phyloP scores from a whole-genome alignment of 2,329 filamentous ascomycete species.

The Pseudofabraea citricarpa region DNA sequence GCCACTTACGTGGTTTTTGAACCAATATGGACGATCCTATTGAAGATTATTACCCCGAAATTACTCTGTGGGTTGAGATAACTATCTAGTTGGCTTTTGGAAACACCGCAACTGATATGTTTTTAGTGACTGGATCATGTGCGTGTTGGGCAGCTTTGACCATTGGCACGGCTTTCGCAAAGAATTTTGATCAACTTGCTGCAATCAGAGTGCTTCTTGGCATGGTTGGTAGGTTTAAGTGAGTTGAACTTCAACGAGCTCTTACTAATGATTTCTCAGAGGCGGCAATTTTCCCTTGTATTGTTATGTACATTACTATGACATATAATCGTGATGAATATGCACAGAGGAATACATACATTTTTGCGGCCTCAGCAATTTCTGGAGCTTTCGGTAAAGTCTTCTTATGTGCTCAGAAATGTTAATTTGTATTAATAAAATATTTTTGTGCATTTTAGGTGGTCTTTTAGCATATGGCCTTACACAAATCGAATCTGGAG shows the following conservation, averaged over 20 bases:
- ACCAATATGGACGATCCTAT: neutral
- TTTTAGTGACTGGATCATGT: constrained; percentile 1
- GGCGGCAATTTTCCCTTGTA: constrained; percentile 2
- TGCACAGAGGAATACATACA: constrained; percentile 1
- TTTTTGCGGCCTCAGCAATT: constrained; percentile 2
- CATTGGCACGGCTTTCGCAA: constrained; percentile 12
- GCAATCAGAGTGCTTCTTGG: constrained; percentile 9
- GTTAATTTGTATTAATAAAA: neutral
- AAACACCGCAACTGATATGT: neutral
- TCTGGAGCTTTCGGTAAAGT: constrained; percentile 4
- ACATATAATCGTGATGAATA: constrained; percentile 3
- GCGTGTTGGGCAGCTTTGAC: constrained; percentile 7
- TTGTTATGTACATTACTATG: constrained; percentile 5
- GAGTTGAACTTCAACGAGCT: neutral
- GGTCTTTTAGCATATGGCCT: constrained; percentile 2
- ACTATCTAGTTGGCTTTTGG: neutral
- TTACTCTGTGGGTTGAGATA: neutral
- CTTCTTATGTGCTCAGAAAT: too few species aligned
- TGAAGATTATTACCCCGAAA: constrained; percentile 2
- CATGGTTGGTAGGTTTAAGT: neutral
- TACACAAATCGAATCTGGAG: constrained; percentile 1
- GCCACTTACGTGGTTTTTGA: constrained; percentile 4
- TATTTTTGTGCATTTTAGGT: neutral
- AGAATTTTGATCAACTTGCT: constrained; percentile 8
- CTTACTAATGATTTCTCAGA: neutral